Evolutionary conservation across 1,139 yeast genomes (phyloP), one percentile per base, ranked within the genome.

Genomic region (Protomyces inundatus): DNA sequence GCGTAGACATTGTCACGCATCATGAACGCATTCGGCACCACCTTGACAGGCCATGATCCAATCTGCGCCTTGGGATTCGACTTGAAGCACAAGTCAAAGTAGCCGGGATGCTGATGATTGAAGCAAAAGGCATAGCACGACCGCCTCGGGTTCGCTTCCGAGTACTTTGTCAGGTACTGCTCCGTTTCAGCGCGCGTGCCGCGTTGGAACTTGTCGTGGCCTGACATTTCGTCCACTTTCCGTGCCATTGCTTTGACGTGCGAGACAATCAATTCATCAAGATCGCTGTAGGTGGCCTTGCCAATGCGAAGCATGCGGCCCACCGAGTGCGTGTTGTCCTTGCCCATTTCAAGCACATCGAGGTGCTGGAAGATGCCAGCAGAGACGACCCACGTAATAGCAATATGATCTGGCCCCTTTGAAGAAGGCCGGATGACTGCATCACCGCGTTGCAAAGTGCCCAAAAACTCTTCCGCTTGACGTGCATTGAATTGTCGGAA

Each of bases 351-450:
- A 68, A 86, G 81, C 57, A 93, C 88, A 70, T 90, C 91, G 68
- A 95, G 79, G 74, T 93, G 98, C 74, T 95, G 98, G 77, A 87
- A 95, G 68, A 93, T 78, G 73, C 86, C 88, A 71, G 88, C 93
- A 66, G 90, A 93, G 48, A 95, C 91, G 74, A 93, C 93, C 98
- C 98, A 93, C 0, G 99, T 93, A 50, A 91, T 87, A 1, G 97
- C 91, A 70, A 93, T 81, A 74, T 85, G 97, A 69, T 89, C 88
- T 53, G 84, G 81, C 42, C 98, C 98, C 67, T 86, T 85, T 6
- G 96, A 89, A 0, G 97, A 90, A 9, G 98, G 98, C 70, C 99
- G 84, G 65, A 93, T 89, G 39, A 95, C 96, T 77, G 90, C 84
- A 71, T 90, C 97, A 59, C 99, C 99, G 66, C 91, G 86, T 55